These are phyloP conservation scores for Pseudomassariella vexata DNA, from an alignment of 2,329 filamentous ascomycete species.

Conservation along the genomic window DNA sequence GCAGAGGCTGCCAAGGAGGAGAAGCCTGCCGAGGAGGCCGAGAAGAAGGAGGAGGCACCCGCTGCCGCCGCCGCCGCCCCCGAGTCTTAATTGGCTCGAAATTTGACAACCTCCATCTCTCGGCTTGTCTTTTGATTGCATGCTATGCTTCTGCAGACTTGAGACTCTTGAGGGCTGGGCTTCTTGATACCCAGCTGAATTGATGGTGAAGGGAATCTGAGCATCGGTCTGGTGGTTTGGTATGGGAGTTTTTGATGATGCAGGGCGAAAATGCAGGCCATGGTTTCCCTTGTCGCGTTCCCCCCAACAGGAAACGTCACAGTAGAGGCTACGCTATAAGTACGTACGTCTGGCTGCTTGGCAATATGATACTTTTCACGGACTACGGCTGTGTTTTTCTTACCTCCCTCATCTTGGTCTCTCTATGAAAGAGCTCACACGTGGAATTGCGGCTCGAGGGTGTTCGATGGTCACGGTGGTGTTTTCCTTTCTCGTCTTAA, in stretches of 20 bases:
- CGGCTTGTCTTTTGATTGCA: conserved; percentile 1
- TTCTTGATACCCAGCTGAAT: conserved; percentile 24
- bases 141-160: conserved; percentile 2
- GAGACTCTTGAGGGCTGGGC: conserved; percentile 7
- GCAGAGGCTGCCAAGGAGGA: conserved; percentile 54
- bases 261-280: conserved; percentile 24
- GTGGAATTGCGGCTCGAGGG: conserved; percentile 4
- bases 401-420: conserved; percentile 4
- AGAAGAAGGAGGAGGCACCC: conserved; percentile 52
- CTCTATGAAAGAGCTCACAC: conserved; percentile 1
- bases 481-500: conserved; percentile 3
- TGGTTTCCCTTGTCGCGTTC: conserved; percentile 20
- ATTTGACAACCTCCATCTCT: neutral
- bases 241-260: conserved; percentile 21
- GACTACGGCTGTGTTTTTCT: conserved; percentile 5
- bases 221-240: conserved; percentile 23
- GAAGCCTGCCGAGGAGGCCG: conserved; percentile 40
- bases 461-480: conserved; percentile 7
- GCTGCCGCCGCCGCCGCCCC: conserved; percentile 38
- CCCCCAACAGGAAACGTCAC: conserved; percentile 12
- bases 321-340: conserved; percentile 19
- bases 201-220: conserved; percentile 23
- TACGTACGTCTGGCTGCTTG: conserved; percentile 20
- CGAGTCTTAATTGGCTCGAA: conserved; percentile 43
- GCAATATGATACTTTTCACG: conserved; percentile 20